Conservation (phyloP, 768 basidiomycete genomes). For the Mycena metata region DNA sequence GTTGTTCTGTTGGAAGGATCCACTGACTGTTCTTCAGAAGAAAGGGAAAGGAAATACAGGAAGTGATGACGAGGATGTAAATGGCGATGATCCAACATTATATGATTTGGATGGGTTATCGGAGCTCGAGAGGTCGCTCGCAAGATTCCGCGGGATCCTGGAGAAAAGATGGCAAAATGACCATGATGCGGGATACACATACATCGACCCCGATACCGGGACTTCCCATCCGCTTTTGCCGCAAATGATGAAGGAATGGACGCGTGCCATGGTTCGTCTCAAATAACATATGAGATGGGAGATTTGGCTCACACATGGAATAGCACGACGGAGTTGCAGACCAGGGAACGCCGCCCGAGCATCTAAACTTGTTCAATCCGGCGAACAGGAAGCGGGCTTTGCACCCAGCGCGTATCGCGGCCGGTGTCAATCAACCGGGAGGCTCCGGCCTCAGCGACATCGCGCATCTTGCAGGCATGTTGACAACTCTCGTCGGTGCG, state of each 20-base stretch:
- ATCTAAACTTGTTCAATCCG: neutral
- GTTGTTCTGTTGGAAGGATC: no score
- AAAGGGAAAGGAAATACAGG: no score
- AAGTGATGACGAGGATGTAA: no score
- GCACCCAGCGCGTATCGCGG: slow-evolving; percentile 11
- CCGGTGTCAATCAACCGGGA: slow-evolving; percentile 14
- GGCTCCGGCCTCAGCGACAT: neutral
- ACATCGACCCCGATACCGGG: slow-evolving; percentile 25
- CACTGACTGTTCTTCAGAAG: no score
- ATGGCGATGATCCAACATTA: neutral
- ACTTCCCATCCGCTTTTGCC: slow-evolving; percentile 28
- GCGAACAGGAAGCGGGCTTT: slow-evolving; percentile 13
- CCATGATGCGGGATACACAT: slow-evolving; percentile 32
- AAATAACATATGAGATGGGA: neutral
- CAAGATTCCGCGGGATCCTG: slow-evolving; percentile 24
- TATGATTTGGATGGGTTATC: slow-evolving; percentile 22
- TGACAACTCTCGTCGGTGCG: neutral
- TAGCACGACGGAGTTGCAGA: slow-evolving; percentile 15
- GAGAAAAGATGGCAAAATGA: slow-evolving; percentile 35
- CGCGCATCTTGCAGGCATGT: slow-evolving; percentile 8
- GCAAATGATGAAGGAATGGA: slow-evolving; percentile 40
- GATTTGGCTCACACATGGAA: neutral
- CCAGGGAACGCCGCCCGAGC: neutral
- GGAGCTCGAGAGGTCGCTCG: slow-evolving; percentile 32
- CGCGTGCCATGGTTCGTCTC: slow-evolving; percentile 30